A percentile compares a stretch with the other conserved stretches of the same genome.
phyloP scores from a whole-genome alignment of 306 rosid species.

The Medicago arabica region DNA sequence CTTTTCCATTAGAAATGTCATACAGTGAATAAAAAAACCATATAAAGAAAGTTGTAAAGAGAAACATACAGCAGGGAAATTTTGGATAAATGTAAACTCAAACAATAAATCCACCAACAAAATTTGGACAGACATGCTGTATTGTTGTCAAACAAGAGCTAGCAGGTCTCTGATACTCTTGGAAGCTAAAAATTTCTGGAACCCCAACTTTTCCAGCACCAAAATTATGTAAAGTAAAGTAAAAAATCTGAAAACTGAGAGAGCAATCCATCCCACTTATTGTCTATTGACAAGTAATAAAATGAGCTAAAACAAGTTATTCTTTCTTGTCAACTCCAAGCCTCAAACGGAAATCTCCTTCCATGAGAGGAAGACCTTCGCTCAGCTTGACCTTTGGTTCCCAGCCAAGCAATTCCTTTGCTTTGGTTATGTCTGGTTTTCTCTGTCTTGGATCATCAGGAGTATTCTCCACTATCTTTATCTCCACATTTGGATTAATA shows the following conservation, averaged over 20 bases:
- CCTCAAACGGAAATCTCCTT: conserved; percentile 81
- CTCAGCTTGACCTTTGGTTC: conserved; percentile 67
- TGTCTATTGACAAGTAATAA: conserved; percentile 26
- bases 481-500: conserved; percentile 70
- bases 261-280: conserved; percentile 37
- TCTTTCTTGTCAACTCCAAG: conserved; percentile 56
- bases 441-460: conserved; percentile 90
- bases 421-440: conserved; percentile 80
- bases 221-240: conserved; percentile 38
- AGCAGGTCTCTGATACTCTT: neutral
- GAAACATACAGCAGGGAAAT: neutral
- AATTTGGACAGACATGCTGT: conserved; percentile 35
- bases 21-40: conserved; percentile 5
- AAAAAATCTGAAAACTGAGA: conserved; percentile 1
- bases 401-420: conserved; percentile 76
- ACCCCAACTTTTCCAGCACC: conserved; percentile 23
- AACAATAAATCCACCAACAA: conserved; percentile 19
- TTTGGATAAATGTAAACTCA: conserved; percentile 1
- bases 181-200: conserved; percentile 28
- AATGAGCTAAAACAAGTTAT: conserved; percentile 28
- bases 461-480: conserved; percentile 78
- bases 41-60: conserved; percentile 1
- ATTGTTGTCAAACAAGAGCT: conserved; percentile 26
- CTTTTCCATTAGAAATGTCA: neutral
- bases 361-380: conserved; percentile 86